Evolutionary conservation across 139 green algal genomes (phyloP).

Genomic region (Chlorella sp.): DNA sequence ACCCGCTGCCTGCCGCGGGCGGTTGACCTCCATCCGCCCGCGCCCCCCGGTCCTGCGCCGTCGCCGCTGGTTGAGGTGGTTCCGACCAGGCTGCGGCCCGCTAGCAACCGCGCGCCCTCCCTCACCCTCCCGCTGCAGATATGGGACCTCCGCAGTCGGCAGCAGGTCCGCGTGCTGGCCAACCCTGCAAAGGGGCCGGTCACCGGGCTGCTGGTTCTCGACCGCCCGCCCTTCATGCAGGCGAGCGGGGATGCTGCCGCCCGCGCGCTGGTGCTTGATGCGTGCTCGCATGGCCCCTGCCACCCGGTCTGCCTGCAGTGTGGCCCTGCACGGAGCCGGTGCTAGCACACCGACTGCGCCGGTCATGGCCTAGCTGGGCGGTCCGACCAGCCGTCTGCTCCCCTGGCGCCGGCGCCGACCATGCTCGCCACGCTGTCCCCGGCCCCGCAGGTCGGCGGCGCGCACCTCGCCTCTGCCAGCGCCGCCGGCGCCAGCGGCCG

Average conservation of each 20-base stretch:
- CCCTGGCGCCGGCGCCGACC: too few relatives aligned
- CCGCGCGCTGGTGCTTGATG: neutral
- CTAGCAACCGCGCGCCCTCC: too few relatives aligned
- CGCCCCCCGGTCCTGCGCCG: too few relatives aligned
- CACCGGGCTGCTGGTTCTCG: conserved; percentile 55
- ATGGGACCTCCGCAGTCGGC: conserved; percentile 80
- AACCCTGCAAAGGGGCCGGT: conserved; percentile 60
- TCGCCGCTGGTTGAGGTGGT: too few relatives aligned
- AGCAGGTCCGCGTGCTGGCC: conserved; percentile 61
- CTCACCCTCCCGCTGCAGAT: too few relatives aligned
- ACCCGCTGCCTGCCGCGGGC: too few relatives aligned
- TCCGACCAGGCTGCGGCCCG: too few relatives aligned
- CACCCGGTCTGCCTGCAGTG: neutral
- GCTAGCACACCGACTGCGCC: too few relatives aligned
- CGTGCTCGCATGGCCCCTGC: neutral
- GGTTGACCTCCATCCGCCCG: too few relatives aligned
- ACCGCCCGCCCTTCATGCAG: conserved; percentile 45
- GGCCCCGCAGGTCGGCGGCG: conserved; percentile 4
- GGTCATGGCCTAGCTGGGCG: too few relatives aligned
- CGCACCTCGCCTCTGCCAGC: neutral
- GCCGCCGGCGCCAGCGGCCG: conserved; percentile 41
- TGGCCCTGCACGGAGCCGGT: too few relatives aligned
- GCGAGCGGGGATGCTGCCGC: neutral
- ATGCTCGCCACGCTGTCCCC: neutral
- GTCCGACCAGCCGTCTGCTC: too few relatives aligned